These are phyloP conservation scores for Epichloe coenophiala DNA, from an alignment of 2,329 filamentous ascomycete species.

Conservation along the genomic window DNA sequence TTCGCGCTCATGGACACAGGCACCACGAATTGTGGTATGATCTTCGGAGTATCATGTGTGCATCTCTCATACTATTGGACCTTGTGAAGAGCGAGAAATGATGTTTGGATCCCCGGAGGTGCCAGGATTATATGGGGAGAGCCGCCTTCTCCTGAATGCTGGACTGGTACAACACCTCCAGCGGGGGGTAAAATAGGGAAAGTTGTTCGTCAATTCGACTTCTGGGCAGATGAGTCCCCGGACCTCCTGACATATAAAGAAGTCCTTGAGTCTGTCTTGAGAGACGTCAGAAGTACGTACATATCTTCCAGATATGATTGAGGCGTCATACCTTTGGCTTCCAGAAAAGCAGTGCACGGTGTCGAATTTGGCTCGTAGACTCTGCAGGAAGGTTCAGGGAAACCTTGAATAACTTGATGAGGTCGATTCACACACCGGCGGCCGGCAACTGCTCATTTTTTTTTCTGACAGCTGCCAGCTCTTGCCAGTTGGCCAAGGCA, in stretches of 20 bases:
- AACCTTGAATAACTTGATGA: too few relatives aligned
- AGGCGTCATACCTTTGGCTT: too few relatives aligned
- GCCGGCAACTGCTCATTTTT: not conserved
- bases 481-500: not conserved
- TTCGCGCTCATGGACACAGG: constrained; percentile 8
- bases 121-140: constrained; percentile 7
- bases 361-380: too few relatives aligned
- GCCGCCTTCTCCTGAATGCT: constrained; percentile 1
- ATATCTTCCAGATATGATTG: not conserved
- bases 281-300: constrained; percentile 7
- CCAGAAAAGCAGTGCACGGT: too few relatives aligned
- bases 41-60: constrained; percentile 10
- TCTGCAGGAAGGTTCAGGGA: too few relatives aligned
- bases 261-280: constrained; percentile 5
- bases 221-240: constrained; percentile 10
- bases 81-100: constrained; percentile 9
- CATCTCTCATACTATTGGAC: constrained; percentile 8
- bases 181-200: constrained; percentile 10
- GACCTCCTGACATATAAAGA: constrained; percentile 8
- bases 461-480: not conserved
- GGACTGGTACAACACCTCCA: constrained; percentile 2
- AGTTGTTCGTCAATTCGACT: constrained; percentile 9
- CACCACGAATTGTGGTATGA: constrained; percentile 16
- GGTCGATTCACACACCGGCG: too few relatives aligned
- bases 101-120: constrained; percentile 10